Conservation (phyloP, 306 rosid species). For the Cajanus cajan region DNA sequence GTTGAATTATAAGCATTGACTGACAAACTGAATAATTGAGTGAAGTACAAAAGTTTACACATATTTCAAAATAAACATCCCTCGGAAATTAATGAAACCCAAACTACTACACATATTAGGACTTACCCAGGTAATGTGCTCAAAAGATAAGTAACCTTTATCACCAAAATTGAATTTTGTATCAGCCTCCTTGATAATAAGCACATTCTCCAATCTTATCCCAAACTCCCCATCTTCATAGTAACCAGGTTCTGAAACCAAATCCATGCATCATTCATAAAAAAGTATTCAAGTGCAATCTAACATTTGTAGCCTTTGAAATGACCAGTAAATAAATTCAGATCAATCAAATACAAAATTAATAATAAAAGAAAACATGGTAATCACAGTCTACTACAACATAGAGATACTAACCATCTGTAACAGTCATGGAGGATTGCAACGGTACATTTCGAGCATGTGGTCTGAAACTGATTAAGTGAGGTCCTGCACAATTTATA, state of each 20-base stretch:
- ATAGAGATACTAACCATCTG: slow-evolving; percentile 77
- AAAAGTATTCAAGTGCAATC: neutral
- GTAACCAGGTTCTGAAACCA: slow-evolving; percentile 86
- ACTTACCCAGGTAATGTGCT: slow-evolving; percentile 96
- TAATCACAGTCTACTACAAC: neutral
- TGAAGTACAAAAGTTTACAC: neutral
- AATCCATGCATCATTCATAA: slow-evolving; percentile 13
- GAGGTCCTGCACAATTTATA: slow-evolving; percentile 73
- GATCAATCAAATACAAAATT: neutral
- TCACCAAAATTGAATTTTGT: slow-evolving; percentile 86
- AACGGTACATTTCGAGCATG: slow-evolving; percentile 85
- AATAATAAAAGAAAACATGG: neutral
- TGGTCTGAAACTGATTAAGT: slow-evolving; percentile 91
- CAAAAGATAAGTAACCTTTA: slow-evolving; percentile 84
- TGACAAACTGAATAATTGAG: neutral
- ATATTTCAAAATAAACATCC: slow-evolving; percentile 7
- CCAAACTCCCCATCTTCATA: slow-evolving; percentile 94
- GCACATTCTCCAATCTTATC: slow-evolving; percentile 98
- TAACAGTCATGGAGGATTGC: slow-evolving; percentile 91
- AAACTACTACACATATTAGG: neutral
- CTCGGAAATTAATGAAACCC: neutral
- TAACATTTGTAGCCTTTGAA: neutral
- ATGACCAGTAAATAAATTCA: slow-evolving; percentile 12
- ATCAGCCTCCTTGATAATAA: slow-evolving; percentile 72
- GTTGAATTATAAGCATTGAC: neutral